A percentile compares a stretch with the other conserved stretches of the same genome.
phyloP scores from a whole-genome alignment of 352 stramenopile genomes.

The Phytophthora niederhauseri region DNA sequence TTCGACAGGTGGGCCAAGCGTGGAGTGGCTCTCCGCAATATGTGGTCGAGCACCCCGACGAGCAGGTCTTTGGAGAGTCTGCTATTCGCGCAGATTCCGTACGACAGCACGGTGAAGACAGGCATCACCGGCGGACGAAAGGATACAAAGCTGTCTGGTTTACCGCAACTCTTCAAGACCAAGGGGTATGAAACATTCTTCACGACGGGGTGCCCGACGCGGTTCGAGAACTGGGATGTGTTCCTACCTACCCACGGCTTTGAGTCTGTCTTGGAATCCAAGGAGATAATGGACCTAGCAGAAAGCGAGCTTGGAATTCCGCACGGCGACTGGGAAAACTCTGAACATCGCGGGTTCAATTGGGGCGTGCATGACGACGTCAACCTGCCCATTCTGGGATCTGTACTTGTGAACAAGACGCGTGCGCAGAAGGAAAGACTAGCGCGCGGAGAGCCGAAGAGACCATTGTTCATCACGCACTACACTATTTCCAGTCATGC shows the following conservation, averaged over 20 bases:
- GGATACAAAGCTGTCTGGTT: constrained; percentile 36
- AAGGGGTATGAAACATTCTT: constrained; percentile 55
- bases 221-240: constrained; percentile 51
- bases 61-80: constrained; percentile 62
- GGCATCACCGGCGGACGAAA: constrained; percentile 38
- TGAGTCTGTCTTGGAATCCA: constrained; percentile 38
- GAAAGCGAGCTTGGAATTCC: constrained; percentile 42
- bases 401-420: too few species aligned
- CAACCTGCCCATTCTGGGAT: too few species aligned
- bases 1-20: constrained; percentile 58
- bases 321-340: constrained; percentile 39
- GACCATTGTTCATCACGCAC: constrained; percentile 59
- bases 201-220: constrained; percentile 42
- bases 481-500: constrained; percentile 67
- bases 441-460: too few species aligned
- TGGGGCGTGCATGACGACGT: constrained; percentile 64
- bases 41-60: constrained; percentile 62
- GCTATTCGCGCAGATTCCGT: constrained; percentile 54
- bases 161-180: constrained; percentile 57
- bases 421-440: too few species aligned
- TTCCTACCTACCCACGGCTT: constrained; percentile 58
- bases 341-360: constrained; percentile 19
- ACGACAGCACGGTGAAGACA: constrained; percentile 39
- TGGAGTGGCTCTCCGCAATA: constrained; percentile 51
- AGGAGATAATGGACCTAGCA: constrained; percentile 40